Evolutionary conservation across 2,329 filamentous ascomycete genomes (phyloP).

Genomic region (Coleophoma eucalyptorum): DNA sequence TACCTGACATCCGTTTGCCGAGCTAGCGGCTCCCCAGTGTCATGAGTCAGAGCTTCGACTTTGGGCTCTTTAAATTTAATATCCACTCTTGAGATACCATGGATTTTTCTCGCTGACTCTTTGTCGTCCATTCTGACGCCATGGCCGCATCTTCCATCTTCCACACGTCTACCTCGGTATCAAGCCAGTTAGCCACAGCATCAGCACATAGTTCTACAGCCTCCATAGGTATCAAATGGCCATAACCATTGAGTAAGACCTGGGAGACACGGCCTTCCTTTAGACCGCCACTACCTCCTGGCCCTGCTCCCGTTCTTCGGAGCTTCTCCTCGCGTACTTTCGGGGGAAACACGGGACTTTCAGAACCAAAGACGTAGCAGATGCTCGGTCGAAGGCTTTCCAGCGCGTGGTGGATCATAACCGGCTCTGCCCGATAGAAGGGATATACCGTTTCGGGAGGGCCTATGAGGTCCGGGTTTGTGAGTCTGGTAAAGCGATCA

Average conservation of each 20-base stretch:
- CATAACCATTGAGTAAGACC: conserved; percentile 59
- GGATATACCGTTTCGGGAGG: conserved; percentile 32
- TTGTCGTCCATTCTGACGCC: conserved; percentile 51
- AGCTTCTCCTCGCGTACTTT: conserved; percentile 54
- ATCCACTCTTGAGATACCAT: conserved; percentile 51
- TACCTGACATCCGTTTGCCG: no score
- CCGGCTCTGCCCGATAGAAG: conserved; percentile 66
- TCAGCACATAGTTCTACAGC: conserved; percentile 63
- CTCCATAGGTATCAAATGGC: conserved; percentile 86
- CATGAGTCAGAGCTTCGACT: no score
- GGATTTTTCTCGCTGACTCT: conserved; percentile 49
- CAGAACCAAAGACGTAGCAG: conserved; percentile 65
- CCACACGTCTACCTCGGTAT: conserved; percentile 53
- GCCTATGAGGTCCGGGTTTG: conserved; percentile 43
- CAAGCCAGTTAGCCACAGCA: conserved; percentile 53
- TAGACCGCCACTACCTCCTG: conserved; percentile 64
- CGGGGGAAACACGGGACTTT: conserved; percentile 51
- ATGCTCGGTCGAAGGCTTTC: conserved; percentile 59
- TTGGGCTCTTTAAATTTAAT: no score
- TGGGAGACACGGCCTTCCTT: conserved; percentile 62
- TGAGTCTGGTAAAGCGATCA: conserved; percentile 28
- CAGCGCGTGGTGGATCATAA: conserved; percentile 51
- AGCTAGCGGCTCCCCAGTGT: no score
- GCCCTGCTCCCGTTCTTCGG: conserved; percentile 57
- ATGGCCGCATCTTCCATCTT: conserved; percentile 45